Base-by-base conservation (phyloP, 352 stramenopile genomes). In the Blastocystis sp. region DNA sequence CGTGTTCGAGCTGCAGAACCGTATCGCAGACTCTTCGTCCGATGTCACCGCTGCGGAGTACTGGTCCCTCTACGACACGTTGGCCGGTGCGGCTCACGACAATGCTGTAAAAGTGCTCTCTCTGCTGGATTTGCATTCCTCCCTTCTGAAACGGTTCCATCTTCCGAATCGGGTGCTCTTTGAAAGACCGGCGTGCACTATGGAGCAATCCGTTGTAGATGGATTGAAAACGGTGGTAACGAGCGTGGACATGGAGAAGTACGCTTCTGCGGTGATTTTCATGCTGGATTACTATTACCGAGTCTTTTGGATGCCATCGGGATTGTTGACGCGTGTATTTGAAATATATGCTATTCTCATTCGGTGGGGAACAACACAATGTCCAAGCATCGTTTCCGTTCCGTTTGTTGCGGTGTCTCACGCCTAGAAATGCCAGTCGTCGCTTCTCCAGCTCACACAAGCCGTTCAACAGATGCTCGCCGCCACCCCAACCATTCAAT, bases 1-100 rank as follows among this genome's bases (percentile, higher is more conserved):
- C 21, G 10, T 85, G 26, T 85, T 55, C 70, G 74, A 85, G 50
- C 59, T 85, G 35, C 74, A 85, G 50, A 3, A 29, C 26, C 50
- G 66, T 1, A 37, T 66, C 66, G 74, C 51, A 4, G n/a, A 31
- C 35, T 85, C 6, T 29, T 55, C 45, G 9, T 55, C 45, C 16
- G 45, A 55, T 19, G 16, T 55, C 45, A 55, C 45, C 45, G 16
- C 16, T 19, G 45, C 9, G 45, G 45, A 55, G 45, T 55, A 55
- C 16, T 55, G 45, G 45, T 55, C 45, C 6, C 45, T 55, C 45
- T 55, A 55, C 45, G 45, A 55, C 16, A 6, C 6, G 16, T 55
- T 55, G 6, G 45, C 45, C 45, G 9, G 6, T 55, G 9, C 45
- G 6, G 45, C 45, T 19, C 9, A 6, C 6, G 45, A 16, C 45